Conservation (phyloP, 495 filamentous ascomycete species). For the Lindgomyces ingoldianus region DNA sequence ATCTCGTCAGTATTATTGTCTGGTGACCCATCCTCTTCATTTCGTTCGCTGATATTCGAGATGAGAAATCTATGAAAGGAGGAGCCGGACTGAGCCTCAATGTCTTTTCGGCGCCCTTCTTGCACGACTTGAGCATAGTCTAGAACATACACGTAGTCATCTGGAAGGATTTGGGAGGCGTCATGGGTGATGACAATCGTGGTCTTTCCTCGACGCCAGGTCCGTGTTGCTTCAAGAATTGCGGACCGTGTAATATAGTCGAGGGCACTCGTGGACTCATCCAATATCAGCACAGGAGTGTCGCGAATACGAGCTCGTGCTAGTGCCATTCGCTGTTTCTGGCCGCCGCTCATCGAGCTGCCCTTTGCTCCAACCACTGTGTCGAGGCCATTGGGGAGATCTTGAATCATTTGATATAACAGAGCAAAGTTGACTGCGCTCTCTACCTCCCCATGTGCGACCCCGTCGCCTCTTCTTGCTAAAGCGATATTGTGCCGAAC, state of each 20-base stretch:
- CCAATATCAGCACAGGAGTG: constrained; percentile 48
- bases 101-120: constrained; percentile 58
- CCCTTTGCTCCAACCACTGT: constrained; percentile 73
- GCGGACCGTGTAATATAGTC: constrained; percentile 46
- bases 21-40: neutral
- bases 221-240: constrained; percentile 46
- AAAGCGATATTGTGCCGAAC: constrained; percentile 80
- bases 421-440: constrained; percentile 65
- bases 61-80: constrained; percentile 41
- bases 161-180: constrained; percentile 69
- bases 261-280: constrained; percentile 51
- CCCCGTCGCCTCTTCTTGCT: constrained; percentile 56
- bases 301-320: constrained; percentile 48
- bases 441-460: constrained; percentile 55
- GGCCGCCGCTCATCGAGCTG: constrained; percentile 77
- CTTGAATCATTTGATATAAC: constrained; percentile 69
- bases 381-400: constrained; percentile 71
- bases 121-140: constrained; percentile 70
- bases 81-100: constrained; percentile 47
- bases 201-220: constrained; percentile 47
- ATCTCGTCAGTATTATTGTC: constrained; percentile 28
- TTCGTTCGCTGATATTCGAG: neutral
- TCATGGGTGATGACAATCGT: constrained; percentile 72
- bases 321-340: constrained; percentile 53
- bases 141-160: constrained; percentile 81